Conservation (phyloP, 1,284 basidiomycete genomes). For the Entoloma clypeatum region DNA sequence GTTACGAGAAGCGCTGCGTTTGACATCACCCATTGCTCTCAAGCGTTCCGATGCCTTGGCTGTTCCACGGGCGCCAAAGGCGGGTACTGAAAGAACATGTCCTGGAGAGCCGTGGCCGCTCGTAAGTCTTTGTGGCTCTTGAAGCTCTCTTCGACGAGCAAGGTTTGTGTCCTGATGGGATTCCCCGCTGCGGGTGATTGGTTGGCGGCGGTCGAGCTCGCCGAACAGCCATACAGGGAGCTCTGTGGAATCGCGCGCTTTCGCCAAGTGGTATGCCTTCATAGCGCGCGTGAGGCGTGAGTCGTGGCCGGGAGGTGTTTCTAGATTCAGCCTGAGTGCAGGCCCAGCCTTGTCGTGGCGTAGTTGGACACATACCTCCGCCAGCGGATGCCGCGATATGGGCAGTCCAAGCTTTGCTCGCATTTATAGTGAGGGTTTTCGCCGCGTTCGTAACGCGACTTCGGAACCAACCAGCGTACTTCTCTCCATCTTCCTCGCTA, state of each 20-base stretch:
- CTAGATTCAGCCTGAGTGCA: conserved; percentile 28
- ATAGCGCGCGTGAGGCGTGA: conserved; percentile 59
- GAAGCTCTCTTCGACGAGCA: no score
- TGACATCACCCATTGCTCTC: conserved; percentile 51
- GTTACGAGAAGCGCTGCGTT: conserved; percentile 40
- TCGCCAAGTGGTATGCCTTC: conserved; percentile 63
- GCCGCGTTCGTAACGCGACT: conserved; percentile 51
- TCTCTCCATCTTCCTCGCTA: no score
- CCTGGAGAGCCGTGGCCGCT: no score
- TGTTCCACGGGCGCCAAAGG: conserved; percentile 18
- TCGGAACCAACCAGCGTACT: no score
- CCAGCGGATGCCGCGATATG: conserved; percentile 41
- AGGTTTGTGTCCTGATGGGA: no score
- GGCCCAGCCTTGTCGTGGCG: neutral
- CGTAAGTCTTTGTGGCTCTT: no score
- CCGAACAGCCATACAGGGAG: conserved; percentile 69
- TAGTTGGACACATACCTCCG: conserved; percentile 39
- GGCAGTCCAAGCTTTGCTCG: conserved; percentile 53
- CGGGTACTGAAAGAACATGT: conserved; percentile 21
- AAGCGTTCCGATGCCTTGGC: conserved; percentile 47
- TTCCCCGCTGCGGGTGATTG: conserved; percentile 12
- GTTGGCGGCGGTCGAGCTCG: conserved; percentile 44
- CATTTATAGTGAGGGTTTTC: conserved; percentile 50
- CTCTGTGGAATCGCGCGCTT: conserved; percentile 53
- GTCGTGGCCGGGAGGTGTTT: conserved; percentile 54